Percentiles rank a stretch among this genome's conserved stretches.
phyloP scores from a whole-genome alignment of 768 basidiomycete species.

The Serendipita indica region DNA sequence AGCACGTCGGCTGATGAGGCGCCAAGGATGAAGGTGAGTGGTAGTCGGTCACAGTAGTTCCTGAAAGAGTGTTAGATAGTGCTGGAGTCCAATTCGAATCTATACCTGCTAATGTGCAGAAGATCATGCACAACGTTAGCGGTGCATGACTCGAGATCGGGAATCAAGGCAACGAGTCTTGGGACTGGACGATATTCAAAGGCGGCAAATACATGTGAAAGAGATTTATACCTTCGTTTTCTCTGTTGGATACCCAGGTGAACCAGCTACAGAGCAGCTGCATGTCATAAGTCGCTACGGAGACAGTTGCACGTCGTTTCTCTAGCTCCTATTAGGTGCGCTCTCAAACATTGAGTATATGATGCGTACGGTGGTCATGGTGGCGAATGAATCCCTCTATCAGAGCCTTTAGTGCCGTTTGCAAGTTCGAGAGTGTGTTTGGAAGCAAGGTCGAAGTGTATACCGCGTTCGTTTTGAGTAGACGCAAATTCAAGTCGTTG shows the following conservation, averaged over 20 bases:
- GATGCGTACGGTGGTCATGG: background rate
- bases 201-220: background rate
- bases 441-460: background rate
- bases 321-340: background rate
- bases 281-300: background rate
- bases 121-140: background rate
- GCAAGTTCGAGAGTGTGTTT: background rate
- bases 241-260: background rate
- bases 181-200: background rate
- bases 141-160: background rate
- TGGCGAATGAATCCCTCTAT: conserved; percentile 5
- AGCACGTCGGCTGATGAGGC: background rate
- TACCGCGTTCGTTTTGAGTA: background rate
- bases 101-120: background rate
- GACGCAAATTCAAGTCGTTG: background rate
- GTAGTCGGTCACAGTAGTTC: background rate
- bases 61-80: background rate
- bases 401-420: background rate
- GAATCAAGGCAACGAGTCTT: background rate
- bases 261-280: conserved; percentile 2
- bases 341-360: background rate
- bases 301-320: background rate
- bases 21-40: background rate
- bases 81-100: background rate
- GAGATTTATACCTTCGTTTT: background rate